Conservation (phyloP, 2,329 filamentous ascomycete species). For the Samsoniella hepiali region DNA sequence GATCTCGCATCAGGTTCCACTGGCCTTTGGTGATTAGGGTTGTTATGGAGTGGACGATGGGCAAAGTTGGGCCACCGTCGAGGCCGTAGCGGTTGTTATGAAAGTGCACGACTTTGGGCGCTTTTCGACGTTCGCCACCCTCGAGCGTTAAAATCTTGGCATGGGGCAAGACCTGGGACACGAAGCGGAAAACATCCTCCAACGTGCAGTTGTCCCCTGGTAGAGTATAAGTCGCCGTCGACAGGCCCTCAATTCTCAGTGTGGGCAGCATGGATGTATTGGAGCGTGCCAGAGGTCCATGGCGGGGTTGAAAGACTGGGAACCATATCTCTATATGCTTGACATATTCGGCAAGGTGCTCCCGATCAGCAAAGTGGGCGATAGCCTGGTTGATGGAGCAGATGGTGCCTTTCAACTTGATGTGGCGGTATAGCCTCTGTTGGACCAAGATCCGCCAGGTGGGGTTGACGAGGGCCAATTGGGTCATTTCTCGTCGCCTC, state of each 20-base stretch:
- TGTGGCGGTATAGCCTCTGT: conserved; percentile 68
- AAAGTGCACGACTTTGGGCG: conserved; percentile 57
- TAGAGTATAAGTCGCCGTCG: conserved; percentile 56
- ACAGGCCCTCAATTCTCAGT: conserved; percentile 53
- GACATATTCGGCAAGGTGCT: conserved; percentile 61
- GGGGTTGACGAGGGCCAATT: conserved; percentile 59
- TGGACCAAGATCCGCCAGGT: conserved; percentile 68
- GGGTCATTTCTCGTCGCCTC: conserved; percentile 62
- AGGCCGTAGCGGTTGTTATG: conserved; percentile 20
- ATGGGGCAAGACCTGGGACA: conserved; percentile 56
- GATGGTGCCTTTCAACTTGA: conserved; percentile 70
- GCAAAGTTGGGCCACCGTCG: conserved; percentile 32
- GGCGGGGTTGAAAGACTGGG: conserved; percentile 64
- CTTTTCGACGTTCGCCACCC: conserved; percentile 73
- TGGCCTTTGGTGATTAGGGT: conserved; percentile 71
- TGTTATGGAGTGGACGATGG: conserved; percentile 53
- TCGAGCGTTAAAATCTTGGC: conserved; percentile 68
- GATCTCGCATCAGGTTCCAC: conserved; percentile 69
- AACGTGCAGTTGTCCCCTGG: conserved; percentile 66
- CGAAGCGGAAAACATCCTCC: conserved; percentile 65
- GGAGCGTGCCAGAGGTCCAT: conserved; percentile 41
- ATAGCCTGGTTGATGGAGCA: conserved; percentile 59
- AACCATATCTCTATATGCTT: conserved; percentile 77
- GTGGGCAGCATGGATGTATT: conserved; percentile 47
- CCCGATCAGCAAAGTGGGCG: conserved; percentile 56